Percentiles rank a stretch among this genome's conserved stretches.
Conservation (phyloP, 2,329 filamentous ascomycete genomes). For the Dothideomycetidae sp. region DNA sequence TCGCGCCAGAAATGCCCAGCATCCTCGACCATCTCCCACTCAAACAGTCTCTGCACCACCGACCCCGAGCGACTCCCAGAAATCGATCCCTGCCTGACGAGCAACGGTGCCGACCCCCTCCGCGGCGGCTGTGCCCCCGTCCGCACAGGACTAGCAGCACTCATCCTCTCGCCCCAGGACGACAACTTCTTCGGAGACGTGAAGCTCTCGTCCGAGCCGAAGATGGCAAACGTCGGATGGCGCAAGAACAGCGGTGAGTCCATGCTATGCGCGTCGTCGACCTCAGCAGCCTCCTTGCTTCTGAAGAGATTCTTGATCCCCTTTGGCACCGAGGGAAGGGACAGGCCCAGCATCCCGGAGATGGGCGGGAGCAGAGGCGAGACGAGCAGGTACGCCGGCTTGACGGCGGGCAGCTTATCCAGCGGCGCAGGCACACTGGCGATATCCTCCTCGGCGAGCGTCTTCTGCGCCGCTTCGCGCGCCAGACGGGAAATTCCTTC, state of each 20-base stretch:
- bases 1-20: conserved; percentile 41
- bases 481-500: conserved; percentile 60
- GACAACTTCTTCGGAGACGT: conserved; percentile 50
- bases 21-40: conserved; percentile 30
- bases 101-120: too few species aligned
- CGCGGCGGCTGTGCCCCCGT: too few species aligned
- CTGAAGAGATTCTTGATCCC: conserved; percentile 10
- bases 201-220: conserved; percentile 63
- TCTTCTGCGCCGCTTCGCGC: conserved; percentile 49
- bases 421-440: conserved; percentile 20
- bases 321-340: conserved; percentile 16
- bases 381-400: conserved; percentile 30
- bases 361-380: conserved; percentile 34
- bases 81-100: too few species aligned
- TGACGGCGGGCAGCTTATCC: conserved; percentile 25
- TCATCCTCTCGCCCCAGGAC: conserved; percentile 49
- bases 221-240: conserved; percentile 54
- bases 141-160: neutral
- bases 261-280: conserved; percentile 1
- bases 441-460: conserved; percentile 17
- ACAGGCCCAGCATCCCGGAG: conserved; percentile 21
- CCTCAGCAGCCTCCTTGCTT: conserved; percentile 10
- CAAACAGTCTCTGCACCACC: conserved; percentile 20
- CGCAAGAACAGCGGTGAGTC: conserved; percentile 20
- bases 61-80: conserved; percentile 15